Conservation (phyloP, 1,284 basidiomycete genomes). For the Golubevia pallescens region DNA sequence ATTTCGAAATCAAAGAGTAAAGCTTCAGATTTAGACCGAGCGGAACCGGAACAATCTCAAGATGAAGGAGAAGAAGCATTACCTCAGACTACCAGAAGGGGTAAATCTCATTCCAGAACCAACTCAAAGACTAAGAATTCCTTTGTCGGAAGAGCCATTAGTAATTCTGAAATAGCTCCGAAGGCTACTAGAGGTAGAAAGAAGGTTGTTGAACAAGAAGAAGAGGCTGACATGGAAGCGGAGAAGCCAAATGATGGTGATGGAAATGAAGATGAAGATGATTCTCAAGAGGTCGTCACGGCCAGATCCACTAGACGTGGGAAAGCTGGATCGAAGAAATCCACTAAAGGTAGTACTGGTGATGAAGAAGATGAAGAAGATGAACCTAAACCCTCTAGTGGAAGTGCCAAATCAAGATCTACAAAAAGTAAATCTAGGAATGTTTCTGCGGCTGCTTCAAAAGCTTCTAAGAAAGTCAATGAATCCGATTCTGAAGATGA, state of each 20-base stretch:
- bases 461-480: background rate
- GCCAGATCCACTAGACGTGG: background rate
- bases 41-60: constrained; percentile 2
- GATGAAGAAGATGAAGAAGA: constrained; percentile 13
- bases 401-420: constrained; percentile 12
- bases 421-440: constrained; percentile 5
- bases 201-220: constrained; percentile 3
- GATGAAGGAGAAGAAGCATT: constrained; percentile 7
- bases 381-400: constrained; percentile 8
- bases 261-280: constrained; percentile 14
- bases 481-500: too few relatives aligned
- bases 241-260: constrained; percentile 10
- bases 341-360: constrained; percentile 17
- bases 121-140: constrained; percentile 15
- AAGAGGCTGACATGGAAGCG: constrained; percentile 3
- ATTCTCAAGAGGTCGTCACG: background rate
- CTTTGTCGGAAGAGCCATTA: constrained; percentile 4
- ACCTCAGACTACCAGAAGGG: background rate
- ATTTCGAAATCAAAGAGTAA: constrained; percentile 2
- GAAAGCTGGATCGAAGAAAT: constrained; percentile 6
- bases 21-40: constrained; percentile 1
- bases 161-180: constrained; percentile 6
- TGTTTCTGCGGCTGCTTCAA: constrained; percentile 6
- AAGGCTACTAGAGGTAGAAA: constrained; percentile 17
- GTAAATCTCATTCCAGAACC: background rate